Evolutionary conservation across 768 basidiomycete genomes (phyloP).

Genomic region (Boletus rubroflammeus): DNA sequence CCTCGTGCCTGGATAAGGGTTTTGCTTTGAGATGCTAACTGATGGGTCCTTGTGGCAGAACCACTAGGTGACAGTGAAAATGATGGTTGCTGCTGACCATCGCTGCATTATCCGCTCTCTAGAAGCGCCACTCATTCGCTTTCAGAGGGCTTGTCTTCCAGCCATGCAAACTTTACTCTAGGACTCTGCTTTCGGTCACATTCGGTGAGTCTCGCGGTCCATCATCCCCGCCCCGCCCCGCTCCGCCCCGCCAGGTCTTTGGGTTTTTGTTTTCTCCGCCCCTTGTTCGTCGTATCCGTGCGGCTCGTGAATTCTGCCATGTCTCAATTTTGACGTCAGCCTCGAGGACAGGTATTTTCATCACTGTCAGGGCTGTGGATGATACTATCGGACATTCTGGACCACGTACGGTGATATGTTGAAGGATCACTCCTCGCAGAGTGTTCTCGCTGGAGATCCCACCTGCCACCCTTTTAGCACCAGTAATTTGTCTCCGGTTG

Average conservation of each 20-base stretch:
- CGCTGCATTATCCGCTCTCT: neutral
- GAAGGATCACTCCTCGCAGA: conserved; percentile 7
- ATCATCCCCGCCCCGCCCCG: neutral
- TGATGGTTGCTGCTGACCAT: conserved; percentile 10
- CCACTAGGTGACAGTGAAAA: neutral
- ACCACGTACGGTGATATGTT: neutral
- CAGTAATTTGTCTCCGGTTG: neutral
- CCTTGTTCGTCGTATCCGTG: conserved; percentile 10
- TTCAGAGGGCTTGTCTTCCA: neutral
- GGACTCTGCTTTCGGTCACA: neutral
- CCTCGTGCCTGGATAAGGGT: conserved; percentile 17
- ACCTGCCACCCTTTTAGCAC: neutral
- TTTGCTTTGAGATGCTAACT: neutral
- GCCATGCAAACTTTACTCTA: neutral
- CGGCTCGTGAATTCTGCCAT: neutral
- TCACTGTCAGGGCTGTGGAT: conserved; percentile 6
- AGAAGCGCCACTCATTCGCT: neutral
- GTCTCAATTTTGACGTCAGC: conserved; percentile 6
- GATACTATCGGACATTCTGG: conserved; percentile 2
- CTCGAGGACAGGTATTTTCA: conserved; percentile 3
- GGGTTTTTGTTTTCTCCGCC: neutral
- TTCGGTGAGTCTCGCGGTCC: neutral
- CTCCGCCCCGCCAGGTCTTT: neutral
- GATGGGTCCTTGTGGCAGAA: neutral
- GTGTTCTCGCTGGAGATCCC: conserved; percentile 5